phyloP scores from a whole-genome alignment of 768 basidiomycete species.

The Leccinum subgranulosum region DNA sequence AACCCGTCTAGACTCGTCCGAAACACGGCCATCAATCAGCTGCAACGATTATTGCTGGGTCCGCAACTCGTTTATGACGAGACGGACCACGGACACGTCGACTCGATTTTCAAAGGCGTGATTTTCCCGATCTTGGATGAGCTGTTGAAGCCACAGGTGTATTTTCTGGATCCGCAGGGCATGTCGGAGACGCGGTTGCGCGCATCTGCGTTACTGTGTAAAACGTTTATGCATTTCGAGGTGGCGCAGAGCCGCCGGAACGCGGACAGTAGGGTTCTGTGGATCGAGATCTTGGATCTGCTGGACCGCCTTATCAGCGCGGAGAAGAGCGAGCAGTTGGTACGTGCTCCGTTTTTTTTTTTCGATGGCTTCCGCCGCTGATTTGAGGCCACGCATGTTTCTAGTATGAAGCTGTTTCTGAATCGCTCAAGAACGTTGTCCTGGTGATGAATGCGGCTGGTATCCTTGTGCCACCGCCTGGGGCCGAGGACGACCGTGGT shows the following conservation, averaged over 20 bases:
- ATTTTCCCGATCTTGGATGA: constrained; percentile 92
- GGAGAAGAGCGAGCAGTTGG: constrained; percentile 83
- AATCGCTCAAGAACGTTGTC: constrained; percentile 94
- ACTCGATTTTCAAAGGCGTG: constrained; percentile 77
- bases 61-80: constrained; percentile 63
- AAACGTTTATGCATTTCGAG: constrained; percentile 93
- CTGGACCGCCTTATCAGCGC: constrained; percentile 87
- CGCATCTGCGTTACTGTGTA: constrained; percentile 88
- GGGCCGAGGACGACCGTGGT: constrained; percentile 44
- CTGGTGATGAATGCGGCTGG: constrained; percentile 92
- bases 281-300: constrained; percentile 87
- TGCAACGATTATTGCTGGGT: constrained; percentile 83
- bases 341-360: constrained; percentile 26
- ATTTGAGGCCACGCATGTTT: not conserved
- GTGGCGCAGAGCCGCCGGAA: constrained; percentile 60
- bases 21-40: constrained; percentile 70
- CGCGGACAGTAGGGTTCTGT: constrained; percentile 68
- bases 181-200: constrained; percentile 90
- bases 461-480: constrained; percentile 64
- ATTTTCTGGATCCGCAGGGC: constrained; percentile 74
- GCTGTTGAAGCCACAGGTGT: constrained; percentile 79
- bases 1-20: constrained; percentile 84
- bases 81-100: constrained; percentile 59
- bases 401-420: constrained; percentile 92
- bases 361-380: not conserved